phyloP scores from a whole-genome alignment of 2,329 filamentous ascomycete genomes.

The Ilyonectria mors-panacis region DNA sequence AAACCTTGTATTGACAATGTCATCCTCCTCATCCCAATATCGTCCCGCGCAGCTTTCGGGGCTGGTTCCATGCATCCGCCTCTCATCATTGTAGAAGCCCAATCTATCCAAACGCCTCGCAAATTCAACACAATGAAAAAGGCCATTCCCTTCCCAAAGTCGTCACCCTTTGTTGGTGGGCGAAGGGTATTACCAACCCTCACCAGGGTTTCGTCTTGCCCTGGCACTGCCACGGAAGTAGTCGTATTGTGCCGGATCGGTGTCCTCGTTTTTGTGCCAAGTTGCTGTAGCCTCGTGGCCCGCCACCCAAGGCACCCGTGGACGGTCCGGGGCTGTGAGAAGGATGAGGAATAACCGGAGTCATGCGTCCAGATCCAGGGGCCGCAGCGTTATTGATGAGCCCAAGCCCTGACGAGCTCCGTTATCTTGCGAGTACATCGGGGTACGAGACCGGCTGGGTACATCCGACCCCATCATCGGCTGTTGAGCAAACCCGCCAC shows the following conservation, averaged over 20 bases:
- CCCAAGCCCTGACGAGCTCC: conserved; percentile 67
- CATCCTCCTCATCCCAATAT: conserved; percentile 18
- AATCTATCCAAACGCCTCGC: conserved; percentile 51
- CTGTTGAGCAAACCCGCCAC: conserved; percentile 45
- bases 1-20: conserved; percentile 26
- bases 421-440: conserved; percentile 67
- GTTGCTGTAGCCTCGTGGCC: conserved; percentile 72
- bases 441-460: conserved; percentile 58
- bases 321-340: conserved; percentile 57
- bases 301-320: conserved; percentile 68
- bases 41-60: conserved; percentile 9
- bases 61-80: conserved; percentile 15
- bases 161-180: not conserved
- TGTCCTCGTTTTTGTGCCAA: conserved; percentile 67
- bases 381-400: conserved; percentile 68
- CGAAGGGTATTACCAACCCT: conserved; percentile 54
- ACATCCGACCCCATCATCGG: conserved; percentile 42
- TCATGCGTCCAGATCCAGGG: conserved; percentile 43
- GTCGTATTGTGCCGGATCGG: conserved; percentile 67
- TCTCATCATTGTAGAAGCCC: conserved; percentile 30
- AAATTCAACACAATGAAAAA: conserved; percentile 39
- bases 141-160: conserved; percentile 7
- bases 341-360: conserved; percentile 41
- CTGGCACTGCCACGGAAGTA: conserved; percentile 65
- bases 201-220: conserved; percentile 52